These are phyloP conservation scores for Teunomyces kruisii DNA, from an alignment of 805 yeast species.

Conservation along the genomic window DNA sequence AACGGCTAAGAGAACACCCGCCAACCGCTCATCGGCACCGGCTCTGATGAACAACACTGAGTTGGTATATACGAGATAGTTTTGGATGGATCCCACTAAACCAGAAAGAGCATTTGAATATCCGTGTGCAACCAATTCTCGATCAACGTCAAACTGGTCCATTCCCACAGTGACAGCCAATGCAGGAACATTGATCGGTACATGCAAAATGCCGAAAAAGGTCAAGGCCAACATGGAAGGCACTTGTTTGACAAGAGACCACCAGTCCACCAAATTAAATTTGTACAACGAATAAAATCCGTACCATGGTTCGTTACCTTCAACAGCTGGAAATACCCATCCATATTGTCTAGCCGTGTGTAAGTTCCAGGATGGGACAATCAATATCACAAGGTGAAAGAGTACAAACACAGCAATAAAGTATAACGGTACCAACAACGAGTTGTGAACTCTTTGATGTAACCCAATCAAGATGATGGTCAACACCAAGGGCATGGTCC, in stretches of 20 bases:
- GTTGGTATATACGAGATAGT: conserved; percentile 92
- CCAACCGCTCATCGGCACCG: conserved; percentile 86
- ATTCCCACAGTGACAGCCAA: conserved; percentile 86
- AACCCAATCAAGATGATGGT: conserved; percentile 60
- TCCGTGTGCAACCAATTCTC: conserved; percentile 94
- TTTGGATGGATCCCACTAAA: conserved; percentile 81
- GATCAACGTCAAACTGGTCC: conserved; percentile 85
- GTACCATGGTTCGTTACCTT: conserved; percentile 82
- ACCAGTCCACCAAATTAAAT: conserved; percentile 73
- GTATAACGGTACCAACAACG: conserved; percentile 77
- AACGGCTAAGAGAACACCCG: conserved; percentile 84
- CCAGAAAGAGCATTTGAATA: conserved; percentile 87
- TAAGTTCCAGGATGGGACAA: conserved; percentile 66
- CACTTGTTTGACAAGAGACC: conserved; percentile 59
- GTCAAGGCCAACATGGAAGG: conserved; percentile 97
- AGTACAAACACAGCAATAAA: conserved; percentile 68
- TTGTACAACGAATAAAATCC: conserved; percentile 74
- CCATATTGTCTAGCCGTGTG: conserved; percentile 66
- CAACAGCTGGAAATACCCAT: conserved; percentile 77
- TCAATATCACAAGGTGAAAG: conserved; percentile 67
- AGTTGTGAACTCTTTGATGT: conserved; percentile 55
- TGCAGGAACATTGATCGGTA: conserved; percentile 97
- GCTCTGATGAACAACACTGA: conserved; percentile 88
- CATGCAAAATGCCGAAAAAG: conserved; percentile 93
- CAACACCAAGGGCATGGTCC: conserved; percentile 69